Conservation (phyloP, 768 basidiomycete genomes). For the Lentinula edodes region DNA sequence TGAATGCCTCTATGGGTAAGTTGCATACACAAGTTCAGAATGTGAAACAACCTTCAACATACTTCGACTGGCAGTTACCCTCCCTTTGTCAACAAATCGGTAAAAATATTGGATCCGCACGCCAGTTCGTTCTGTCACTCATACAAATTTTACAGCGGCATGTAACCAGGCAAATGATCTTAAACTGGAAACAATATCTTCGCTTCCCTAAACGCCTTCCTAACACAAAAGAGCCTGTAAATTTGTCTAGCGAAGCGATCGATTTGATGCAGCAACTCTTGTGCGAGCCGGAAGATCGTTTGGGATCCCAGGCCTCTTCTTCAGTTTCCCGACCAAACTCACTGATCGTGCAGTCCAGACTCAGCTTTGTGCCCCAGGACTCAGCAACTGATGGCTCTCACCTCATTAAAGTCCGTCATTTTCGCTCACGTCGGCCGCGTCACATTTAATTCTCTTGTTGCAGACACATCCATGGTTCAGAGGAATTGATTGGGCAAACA, state of each 20-base stretch:
- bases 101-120: constrained; percentile 30
- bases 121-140: constrained; percentile 11
- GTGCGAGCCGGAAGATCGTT: constrained; percentile 92
- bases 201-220: constrained; percentile 80
- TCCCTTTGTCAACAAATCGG: constrained; percentile 93
- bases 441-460: constrained; percentile 7
- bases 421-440: background rate
- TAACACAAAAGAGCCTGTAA: constrained; percentile 79
- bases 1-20: constrained; percentile 88
- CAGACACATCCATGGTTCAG: constrained; percentile 88
- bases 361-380: constrained; percentile 59
- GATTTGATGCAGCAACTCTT: constrained; percentile 85
- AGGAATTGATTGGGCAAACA: constrained; percentile 85
- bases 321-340: constrained; percentile 75
- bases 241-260: constrained; percentile 5
- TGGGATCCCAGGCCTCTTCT: constrained; percentile 69
- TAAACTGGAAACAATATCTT: constrained; percentile 89
- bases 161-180: constrained; percentile 93
- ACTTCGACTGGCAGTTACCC: constrained; percentile 60
- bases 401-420: constrained; percentile 69
- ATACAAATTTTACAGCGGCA: constrained; percentile 54
- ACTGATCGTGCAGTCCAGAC: constrained; percentile 65
- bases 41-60: background rate
- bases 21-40: constrained; percentile 6
- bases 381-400: constrained; percentile 78